These are phyloP conservation scores for Acrasis kona DNA, from an alignment of 78 protist species.

Conservation along the genomic window DNA sequence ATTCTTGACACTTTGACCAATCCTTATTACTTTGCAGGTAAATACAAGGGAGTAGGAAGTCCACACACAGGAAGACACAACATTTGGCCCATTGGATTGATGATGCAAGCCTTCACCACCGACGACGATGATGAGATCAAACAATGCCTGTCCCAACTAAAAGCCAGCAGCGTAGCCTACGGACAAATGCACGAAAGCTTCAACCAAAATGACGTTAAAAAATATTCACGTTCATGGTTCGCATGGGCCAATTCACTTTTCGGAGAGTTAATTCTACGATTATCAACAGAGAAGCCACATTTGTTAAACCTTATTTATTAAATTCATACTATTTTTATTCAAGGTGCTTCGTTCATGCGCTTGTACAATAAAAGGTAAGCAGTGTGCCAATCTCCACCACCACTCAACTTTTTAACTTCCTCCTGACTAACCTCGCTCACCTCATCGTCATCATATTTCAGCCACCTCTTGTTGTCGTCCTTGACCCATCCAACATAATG, in stretches of 20 bases:
- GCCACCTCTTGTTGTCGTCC: conserved; percentile 44
- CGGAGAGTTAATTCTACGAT: conserved; percentile 19
- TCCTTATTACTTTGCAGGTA: conserved; percentile 33
- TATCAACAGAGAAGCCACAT: neutral
- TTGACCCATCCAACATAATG: conserved; percentile 88
- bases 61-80: conserved; percentile 32
- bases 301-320: too few species aligned
- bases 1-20: neutral
- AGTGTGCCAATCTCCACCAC: conserved; percentile 77
- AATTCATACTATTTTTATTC: too few species aligned
- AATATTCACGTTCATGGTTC: conserved; percentile 39
- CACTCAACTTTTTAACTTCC: conserved; percentile 28
- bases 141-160: neutral
- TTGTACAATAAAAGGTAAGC: conserved; percentile 73
- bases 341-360: neutral
- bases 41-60: conserved; percentile 29
- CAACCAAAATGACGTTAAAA: neutral
- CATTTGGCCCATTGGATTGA: conserved; percentile 40
- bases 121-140: conserved; percentile 5
- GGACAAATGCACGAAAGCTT: conserved; percentile 41
- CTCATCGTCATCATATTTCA: conserved; percentile 70
- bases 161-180: neutral
- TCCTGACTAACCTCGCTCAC: conserved; percentile 47
- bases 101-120: conserved; percentile 33
- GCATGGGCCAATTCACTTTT: conserved; percentile 50